phyloP scores from a whole-genome alignment of 169 alveolate species.

The Plasmodium coatneyi region DNA sequence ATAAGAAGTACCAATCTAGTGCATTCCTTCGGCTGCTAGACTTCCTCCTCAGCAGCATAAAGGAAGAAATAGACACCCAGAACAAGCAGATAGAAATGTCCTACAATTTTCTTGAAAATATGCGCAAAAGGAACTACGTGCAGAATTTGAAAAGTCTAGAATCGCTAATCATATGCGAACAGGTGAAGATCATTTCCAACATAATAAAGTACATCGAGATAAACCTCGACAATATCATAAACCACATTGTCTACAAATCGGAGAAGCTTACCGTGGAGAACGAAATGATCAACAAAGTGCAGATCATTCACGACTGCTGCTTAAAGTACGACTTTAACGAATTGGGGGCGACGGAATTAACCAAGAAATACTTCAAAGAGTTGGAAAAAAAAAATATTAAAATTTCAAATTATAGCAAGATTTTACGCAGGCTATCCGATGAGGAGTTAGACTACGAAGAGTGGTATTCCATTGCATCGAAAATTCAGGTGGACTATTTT shows the following conservation, averaged over 20 bases:
- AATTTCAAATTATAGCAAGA: constrained; percentile 17
- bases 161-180: constrained; percentile 38
- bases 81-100: not conserved
- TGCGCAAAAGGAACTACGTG: not conserved
- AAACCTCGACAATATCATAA: constrained; percentile 36
- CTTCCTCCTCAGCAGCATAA: constrained; percentile 17
- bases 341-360: constrained; percentile 64
- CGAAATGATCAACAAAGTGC: constrained; percentile 17
- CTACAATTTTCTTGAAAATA: not conserved
- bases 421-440: constrained; percentile 40
- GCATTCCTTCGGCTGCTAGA: constrained; percentile 16
- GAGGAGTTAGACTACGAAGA: constrained; percentile 64
- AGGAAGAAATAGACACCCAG: constrained; percentile 8
- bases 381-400: constrained; percentile 43
- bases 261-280: not conserved
- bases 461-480: constrained; percentile 61
- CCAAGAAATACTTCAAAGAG: constrained; percentile 39
- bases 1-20: not conserved
- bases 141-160: constrained; percentile 29
- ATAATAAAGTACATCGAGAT: constrained; percentile 55
- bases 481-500: constrained; percentile 43
- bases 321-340: constrained; percentile 50
- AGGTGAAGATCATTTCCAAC: constrained; percentile 12
- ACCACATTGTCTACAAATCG: constrained; percentile 11
- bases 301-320: constrained; percentile 47